Conservation (phyloP, 2,329 filamentous ascomycete genomes). For the Fusarium irregulare region DNA sequence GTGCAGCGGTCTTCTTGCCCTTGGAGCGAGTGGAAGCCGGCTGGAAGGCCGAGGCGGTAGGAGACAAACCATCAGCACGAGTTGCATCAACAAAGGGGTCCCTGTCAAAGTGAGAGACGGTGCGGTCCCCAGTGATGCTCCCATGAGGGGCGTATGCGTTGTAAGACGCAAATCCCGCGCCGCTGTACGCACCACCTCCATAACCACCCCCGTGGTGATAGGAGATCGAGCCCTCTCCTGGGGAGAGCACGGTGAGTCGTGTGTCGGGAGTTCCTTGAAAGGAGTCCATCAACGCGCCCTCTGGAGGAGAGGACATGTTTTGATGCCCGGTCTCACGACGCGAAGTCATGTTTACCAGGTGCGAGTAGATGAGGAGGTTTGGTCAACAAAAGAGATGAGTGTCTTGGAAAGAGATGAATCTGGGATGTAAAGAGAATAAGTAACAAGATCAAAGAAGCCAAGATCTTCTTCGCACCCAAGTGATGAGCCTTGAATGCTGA, state of each 20-base stretch:
- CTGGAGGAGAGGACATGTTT: constrained; percentile 64
- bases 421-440: constrained; percentile 20
- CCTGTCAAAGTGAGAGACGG: constrained; percentile 51
- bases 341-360: constrained; percentile 52
- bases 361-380: neutral
- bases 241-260: constrained; percentile 71
- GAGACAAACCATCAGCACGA: constrained; percentile 63
- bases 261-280: constrained; percentile 74
- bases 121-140: constrained; percentile 41
- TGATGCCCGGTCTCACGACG: constrained; percentile 54
- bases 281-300: constrained; percentile 64
- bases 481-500: constrained; percentile 20
- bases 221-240: constrained; percentile 56
- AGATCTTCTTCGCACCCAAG: constrained; percentile 27
- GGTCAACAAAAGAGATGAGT: constrained; percentile 11
- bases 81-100: constrained; percentile 65
- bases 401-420: constrained; percentile 14
- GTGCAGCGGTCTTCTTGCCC: neutral
- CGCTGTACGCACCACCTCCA: neutral
- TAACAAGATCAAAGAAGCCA: constrained; percentile 32
- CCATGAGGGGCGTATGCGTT: constrained; percentile 33
- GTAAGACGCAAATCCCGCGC: neutral
- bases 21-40: constrained; percentile 53
- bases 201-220: neutral
- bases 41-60: constrained; percentile 71